Evolutionary conservation across 306 rosid species (phyloP).

Genomic region (Benincasa hispida): DNA sequence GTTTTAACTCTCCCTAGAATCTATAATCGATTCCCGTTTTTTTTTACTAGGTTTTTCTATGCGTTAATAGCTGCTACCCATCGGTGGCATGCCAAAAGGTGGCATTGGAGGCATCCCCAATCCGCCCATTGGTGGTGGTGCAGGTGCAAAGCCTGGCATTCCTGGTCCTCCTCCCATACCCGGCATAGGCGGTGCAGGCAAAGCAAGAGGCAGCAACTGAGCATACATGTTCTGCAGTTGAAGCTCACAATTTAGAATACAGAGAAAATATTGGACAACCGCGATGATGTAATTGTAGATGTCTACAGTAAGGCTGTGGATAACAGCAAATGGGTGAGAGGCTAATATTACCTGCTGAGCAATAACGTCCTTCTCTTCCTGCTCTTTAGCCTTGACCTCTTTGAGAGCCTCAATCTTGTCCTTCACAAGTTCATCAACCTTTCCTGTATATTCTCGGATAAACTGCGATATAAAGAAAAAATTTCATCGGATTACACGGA

Average conservation of each 20-base stretch:
- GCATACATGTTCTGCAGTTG: slow-evolving; percentile 94
- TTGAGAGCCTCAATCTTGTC: slow-evolving; percentile 66
- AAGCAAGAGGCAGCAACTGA: slow-evolving; percentile 88
- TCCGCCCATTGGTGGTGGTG: slow-evolving; percentile 91
- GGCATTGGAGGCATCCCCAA: slow-evolving; percentile 99
- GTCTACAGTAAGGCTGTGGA: neutral
- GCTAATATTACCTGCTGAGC: slow-evolving; percentile 60
- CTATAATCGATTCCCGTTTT: slow-evolving; percentile 10
- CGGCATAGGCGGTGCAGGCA: slow-evolving; percentile 97
- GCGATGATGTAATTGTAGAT: neutral
- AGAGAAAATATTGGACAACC: neutral
- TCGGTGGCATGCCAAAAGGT: slow-evolving; percentile 94
- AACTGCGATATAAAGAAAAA: slow-evolving; percentile 34
- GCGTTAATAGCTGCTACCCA: slow-evolving; percentile 76
- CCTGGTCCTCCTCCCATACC: slow-evolving; percentile 78
- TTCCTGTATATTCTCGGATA: slow-evolving; percentile 92
- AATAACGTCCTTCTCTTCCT: slow-evolving; percentile 82
- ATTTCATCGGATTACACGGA: neutral
- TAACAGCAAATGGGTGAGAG: neutral
- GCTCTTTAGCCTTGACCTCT: slow-evolving; percentile 67
- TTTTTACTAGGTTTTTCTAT: neutral
- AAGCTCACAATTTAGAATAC: slow-evolving; percentile 1
- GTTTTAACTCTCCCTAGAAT: slow-evolving; percentile 19
- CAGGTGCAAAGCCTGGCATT: slow-evolving; percentile 65
- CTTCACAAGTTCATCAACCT: slow-evolving; percentile 90